Base-by-base conservation (phyloP, 1,284 basidiomycete genomes). In the Puccinia hordei region DNA sequence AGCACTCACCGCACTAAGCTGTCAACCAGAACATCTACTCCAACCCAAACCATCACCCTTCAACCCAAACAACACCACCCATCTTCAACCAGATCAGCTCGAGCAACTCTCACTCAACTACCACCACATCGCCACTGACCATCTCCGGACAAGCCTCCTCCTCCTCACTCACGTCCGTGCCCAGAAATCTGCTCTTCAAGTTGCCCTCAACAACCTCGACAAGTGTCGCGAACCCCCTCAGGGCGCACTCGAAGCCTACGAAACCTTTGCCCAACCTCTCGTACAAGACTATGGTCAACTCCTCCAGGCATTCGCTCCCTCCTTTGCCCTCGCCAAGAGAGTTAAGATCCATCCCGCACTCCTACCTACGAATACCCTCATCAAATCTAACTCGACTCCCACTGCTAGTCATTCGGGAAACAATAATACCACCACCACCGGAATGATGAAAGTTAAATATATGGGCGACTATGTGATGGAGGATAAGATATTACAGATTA, bases 381-480 rank as follows among this genome's bases (percentile, higher is more conserved):
- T 74, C 24, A 74, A 71, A 71, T 33, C 77, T 13, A 38, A 71
- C 55, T 79, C 53, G 51, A 61, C 51, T 27, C 33, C 59, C 49
- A 22, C 63, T 6, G 33, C 33, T 10, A 38, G 15, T n/a, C 33
- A 63, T 17, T 2, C 30, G 38, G 33, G 27, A 22, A 38, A 2
- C 33, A 33, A 35, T 38, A 63, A 8, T n/a, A 69, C 63, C 30
- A 33, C 27, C 22, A 30, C 68, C 13, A 15, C 53, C 27, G 57
- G 35, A 6, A 24, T 51, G 15, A n/a, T 71, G 71, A 89, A 87
- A 74, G 88, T 88, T 9, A 88, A 92, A 69, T 91, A 90, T n/a
- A 85, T 93, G 75, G 92, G 90, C 9, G 91, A 92, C 84, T 94
- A 93, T 85, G 92, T 94, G 27, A 90, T 90, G 41, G 88, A 88